Evolutionary conservation across 345 rosid genomes (phyloP), one percentile per base, ranked within the genome.

Genomic region (Aquilaria sinensis): DNA sequence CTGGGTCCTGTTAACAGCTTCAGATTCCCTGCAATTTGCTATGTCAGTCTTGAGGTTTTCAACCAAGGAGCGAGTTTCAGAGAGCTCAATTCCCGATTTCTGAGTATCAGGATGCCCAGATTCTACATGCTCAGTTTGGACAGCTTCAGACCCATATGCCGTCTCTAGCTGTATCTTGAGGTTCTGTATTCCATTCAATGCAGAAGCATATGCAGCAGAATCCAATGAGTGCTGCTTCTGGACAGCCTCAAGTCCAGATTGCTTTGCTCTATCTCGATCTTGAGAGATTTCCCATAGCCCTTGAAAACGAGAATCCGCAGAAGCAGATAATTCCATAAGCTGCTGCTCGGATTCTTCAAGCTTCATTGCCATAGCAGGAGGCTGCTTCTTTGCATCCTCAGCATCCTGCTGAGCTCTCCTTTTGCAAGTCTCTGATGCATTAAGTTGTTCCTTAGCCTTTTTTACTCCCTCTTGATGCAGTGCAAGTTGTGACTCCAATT

Each of bases 221-320:
- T 94, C 96, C 81, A 94, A 75, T 1, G 83, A 70, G 51, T 91
- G 86, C 57, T 88, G 97, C 72, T 84, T 88, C 75, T 85, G 96
- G 68, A 91, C 73, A 48, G 99, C 99, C 78, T 90, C 97, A 12
- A 94, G 89, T 70, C 90, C 99, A 53, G 99, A 90, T 57, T 94
- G 81, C 99, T 97, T 90, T 3, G 88, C 88, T 70, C 80, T 82
- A 75, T 94, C 99, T 47, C 97, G 83, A 54, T 87, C 97, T 32
- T 86, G 95, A 37, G 97, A 94, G 60, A 90, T 77, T 62, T 87
- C 76, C 14, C 88, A 81, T 57, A 94, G 93, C 77, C 88, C 97
- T 30, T 82, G 87, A 51, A 91, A 69, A 33, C 97, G 78, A 12
- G 71, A 75, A 74, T 94, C 96, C 63, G 90, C 99, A 2, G 96